Evolutionary conservation across 2,329 filamentous ascomycete genomes (phyloP), one percentile per base, ranked within the genome.

Genomic region (Penicillium palitans): DNA sequence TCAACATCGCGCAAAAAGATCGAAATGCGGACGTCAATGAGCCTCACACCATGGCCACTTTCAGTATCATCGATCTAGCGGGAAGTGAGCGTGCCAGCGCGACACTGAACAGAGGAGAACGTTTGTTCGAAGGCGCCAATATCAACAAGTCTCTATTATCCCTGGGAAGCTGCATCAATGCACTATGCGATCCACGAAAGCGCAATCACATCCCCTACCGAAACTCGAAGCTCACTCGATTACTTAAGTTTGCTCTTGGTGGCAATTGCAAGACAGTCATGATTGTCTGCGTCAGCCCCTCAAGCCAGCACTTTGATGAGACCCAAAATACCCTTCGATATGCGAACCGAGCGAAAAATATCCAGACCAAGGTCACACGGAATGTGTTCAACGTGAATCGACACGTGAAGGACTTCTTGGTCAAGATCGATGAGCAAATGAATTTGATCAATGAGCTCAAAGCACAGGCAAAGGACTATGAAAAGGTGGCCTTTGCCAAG

Each of bases 351-450:
- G 95, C 95, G 59, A 99, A 99, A 84, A 99, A 99, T 71, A 99
- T 99, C 72, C 96, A 98, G 79, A 99, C 95, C 59, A 99, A 99
- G 82, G 92, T 97, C 57, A 97, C 95, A n/a, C 88, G 93, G 70
- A 99, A 99, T 72, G 93, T 98, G 25, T 99, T 96, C 80, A 99
- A 99, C 74, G 95, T 99, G 63, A 97, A 99, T 74, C 90, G 95
- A 61, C 95, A 99, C 77, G 95, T 99, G 70, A 99, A 99, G 80
- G 95, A 99, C 76, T 99, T 96, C 78, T 79, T 99, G 73, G 95
- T 97, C 80, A 98, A 98, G 83, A 99, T 99, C 69, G 93, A 99
- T 72, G 95, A 99, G 78, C 93, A 99, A 74, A 93, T 96, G 83
- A 89, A 87, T n/a, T 78, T 97, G 70, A 99, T 99, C 75, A 96